These are phyloP conservation scores for Fraxinus ornus DNA, from an alignment of 305 asterid genomes.

Conservation along the genomic window DNA sequence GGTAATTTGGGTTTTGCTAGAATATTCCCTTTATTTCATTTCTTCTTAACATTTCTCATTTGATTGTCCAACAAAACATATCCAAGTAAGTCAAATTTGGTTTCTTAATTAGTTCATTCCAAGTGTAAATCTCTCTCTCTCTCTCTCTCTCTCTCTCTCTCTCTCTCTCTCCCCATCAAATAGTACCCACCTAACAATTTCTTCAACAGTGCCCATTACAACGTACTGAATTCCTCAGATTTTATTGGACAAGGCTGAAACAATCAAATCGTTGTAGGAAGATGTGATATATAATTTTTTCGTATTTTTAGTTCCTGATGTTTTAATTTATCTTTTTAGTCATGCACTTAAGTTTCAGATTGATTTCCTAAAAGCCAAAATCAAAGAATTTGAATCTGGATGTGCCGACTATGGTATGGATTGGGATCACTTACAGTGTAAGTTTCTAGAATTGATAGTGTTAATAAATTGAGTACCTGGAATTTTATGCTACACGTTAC, in stretches of 20 bases:
- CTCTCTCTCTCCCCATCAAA: neutral
- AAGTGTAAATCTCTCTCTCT: neutral
- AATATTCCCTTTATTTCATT: constrained; percentile 25
- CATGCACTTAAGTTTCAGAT: constrained; percentile 47
- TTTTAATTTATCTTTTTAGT: constrained; percentile 28
- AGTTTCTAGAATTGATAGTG: neutral
- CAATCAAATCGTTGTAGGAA: constrained; percentile 49
- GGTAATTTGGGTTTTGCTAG: constrained; percentile 20
- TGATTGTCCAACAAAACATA: too few relatives aligned
- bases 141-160: too few relatives aligned
- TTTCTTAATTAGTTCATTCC: neutral
- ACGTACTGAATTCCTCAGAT: constrained; percentile 9
- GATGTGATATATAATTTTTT: constrained; percentile 50
- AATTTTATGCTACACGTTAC: constrained; percentile 28
- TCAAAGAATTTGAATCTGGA: constrained; percentile 52
- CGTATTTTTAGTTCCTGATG: constrained; percentile 12
- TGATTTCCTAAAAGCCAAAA: constrained; percentile 55
- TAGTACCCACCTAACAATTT: constrained; percentile 7
- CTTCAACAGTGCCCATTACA: constrained; percentile 5
- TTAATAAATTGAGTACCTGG: constrained; percentile 9
- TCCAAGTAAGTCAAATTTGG: neutral
- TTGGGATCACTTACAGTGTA: constrained; percentile 5
- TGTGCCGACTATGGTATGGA: constrained; percentile 45
- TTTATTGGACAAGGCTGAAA: constrained; percentile 36
- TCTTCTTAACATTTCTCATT: neutral